phyloP scores from a whole-genome alignment of 176 grass and related monocot genomes.

The Juncus effusus region DNA sequence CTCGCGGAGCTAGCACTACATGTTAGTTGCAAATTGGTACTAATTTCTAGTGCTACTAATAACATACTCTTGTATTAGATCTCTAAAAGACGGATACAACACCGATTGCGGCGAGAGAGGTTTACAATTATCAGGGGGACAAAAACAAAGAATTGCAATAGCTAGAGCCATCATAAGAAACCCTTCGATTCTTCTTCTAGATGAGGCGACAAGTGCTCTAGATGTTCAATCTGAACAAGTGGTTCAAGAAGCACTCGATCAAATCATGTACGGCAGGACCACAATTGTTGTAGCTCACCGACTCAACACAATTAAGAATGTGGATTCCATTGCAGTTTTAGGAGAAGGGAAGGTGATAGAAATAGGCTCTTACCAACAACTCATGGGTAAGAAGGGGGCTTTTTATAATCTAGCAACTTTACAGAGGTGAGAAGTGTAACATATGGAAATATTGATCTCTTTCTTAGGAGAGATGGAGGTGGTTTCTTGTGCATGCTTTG shows the following conservation, averaged over 20 bases:
- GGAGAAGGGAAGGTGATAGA: constrained; percentile 72
- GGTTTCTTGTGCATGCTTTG: too few relatives aligned
- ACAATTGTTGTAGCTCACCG: constrained; percentile 81
- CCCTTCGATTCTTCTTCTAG: constrained; percentile 74
- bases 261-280: constrained; percentile 79
- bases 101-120: constrained; percentile 81
- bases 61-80: constrained; percentile 36
- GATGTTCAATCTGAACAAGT: constrained; percentile 78
- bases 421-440: too few relatives aligned
- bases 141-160: constrained; percentile 86
- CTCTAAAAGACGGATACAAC: constrained; percentile 73
- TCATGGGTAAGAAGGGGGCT: constrained; percentile 77
- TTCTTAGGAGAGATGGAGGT: too few relatives aligned
- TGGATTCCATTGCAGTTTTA: constrained; percentile 68
- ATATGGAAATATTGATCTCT: too few relatives aligned
- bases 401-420: constrained; percentile 51
- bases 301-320: constrained; percentile 86
- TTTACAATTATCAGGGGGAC: constrained; percentile 67
- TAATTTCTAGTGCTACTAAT: too few relatives aligned
- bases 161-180: constrained; percentile 76
- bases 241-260: constrained; percentile 82
- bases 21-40: too few relatives aligned
- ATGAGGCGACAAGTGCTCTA: constrained; percentile 83
- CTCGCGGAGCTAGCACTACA: constrained; percentile 26
- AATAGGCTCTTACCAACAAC: constrained; percentile 63